Evolutionary conservation across 2,329 filamentous ascomycete genomes (phyloP), one percentile per base, ranked within the genome.

Genomic region (Dactylonectria macrodidyma): DNA sequence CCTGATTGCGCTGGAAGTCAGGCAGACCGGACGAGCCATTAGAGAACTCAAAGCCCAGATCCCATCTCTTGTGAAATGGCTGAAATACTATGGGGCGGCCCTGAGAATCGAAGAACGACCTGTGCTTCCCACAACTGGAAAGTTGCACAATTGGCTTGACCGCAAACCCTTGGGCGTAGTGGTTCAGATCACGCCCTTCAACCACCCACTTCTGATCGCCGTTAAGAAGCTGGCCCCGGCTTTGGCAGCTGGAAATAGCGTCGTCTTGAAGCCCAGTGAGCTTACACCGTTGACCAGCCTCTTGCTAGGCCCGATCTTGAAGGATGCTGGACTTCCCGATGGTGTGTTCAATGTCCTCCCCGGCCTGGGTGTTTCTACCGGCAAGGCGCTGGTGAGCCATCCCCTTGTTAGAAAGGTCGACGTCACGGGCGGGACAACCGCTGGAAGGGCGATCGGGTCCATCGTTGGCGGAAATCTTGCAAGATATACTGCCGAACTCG

Each of bases 371-470:
- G 67, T 76, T 0, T 81, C 81, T 1, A 90, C 88, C 0, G 88
- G 88, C 10, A 82, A 81, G n/a, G 83, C 84, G 0, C 83, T 90
- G 4, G 87, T 86, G 12, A 79, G 86, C 33, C 91, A 87, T 63
- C 78, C 79, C 2, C 78, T 85, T 2, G 81, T 88, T 2, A 82
- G 88, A 80, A 94, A 94, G 83, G 87, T 94, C 64, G 92, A 93
- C 72, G 90, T 95, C 74, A 94, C 92, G 44, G 92, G 92, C 50
- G 92, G 91, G n/a, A 94, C 92, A 24, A 82, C 83, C n/a, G 90
- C 92, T 19, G 92, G 91, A 5, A 85, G 90, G 65, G 87, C 88
- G 41, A 92, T 94, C 74, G 91, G 92, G 70, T 85, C 89, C 50
- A 86, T 91, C 47, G 90, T 88, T 30, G 88, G 89, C 48, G 87